A percentile compares a stretch with the other conserved stretches of the same genome.
phyloP scores from a whole-genome alignment of 2,329 filamentous ascomycete species.

The Penicillium sclerotiorum region DNA sequence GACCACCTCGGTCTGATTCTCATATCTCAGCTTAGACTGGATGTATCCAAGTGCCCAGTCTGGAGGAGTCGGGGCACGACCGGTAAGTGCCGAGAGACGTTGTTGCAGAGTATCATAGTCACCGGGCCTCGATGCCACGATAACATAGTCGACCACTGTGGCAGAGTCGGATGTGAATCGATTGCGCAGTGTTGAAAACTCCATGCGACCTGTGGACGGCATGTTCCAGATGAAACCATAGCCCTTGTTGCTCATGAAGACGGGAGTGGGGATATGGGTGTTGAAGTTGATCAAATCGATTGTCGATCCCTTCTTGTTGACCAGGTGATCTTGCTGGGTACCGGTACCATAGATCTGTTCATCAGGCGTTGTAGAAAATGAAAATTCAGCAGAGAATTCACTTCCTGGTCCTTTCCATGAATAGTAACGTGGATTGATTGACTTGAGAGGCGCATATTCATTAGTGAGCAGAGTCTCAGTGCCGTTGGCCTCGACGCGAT shows the following conservation, averaged over 20 bases:
- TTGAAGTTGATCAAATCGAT: constrained; percentile 67
- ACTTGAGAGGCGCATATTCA: constrained; percentile 37
- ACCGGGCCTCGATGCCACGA: constrained; percentile 54
- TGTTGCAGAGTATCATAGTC: constrained; percentile 57
- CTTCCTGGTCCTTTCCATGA: constrained; percentile 37
- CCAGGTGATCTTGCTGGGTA: constrained; percentile 63
- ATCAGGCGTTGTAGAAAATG: constrained; percentile 36
- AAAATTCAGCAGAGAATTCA: constrained; percentile 41
- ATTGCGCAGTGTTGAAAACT: constrained; percentile 61
- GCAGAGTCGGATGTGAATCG: constrained; percentile 61
- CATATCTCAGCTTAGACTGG: constrained; percentile 66
- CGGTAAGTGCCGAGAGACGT: constrained; percentile 57
- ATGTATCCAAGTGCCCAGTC: constrained; percentile 67
- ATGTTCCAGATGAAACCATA: constrained; percentile 69
- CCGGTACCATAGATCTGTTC: constrained; percentile 67
- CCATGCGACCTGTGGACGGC: constrained; percentile 59
- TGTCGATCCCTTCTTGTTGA: constrained; percentile 62
- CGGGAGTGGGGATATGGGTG: constrained; percentile 64
- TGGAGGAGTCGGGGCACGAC: constrained; percentile 63
- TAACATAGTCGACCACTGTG: constrained; percentile 61
- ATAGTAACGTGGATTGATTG: constrained; percentile 40
- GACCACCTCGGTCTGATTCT: constrained; percentile 64
- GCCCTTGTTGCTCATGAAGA: constrained; percentile 59
- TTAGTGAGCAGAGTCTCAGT: constrained; percentile 41
- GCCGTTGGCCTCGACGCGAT: constrained; percentile 36